These are phyloP conservation scores for Talaromyces sp. DNA, from an alignment of 2,329 filamentous ascomycete genomes.

Conservation along the genomic window DNA sequence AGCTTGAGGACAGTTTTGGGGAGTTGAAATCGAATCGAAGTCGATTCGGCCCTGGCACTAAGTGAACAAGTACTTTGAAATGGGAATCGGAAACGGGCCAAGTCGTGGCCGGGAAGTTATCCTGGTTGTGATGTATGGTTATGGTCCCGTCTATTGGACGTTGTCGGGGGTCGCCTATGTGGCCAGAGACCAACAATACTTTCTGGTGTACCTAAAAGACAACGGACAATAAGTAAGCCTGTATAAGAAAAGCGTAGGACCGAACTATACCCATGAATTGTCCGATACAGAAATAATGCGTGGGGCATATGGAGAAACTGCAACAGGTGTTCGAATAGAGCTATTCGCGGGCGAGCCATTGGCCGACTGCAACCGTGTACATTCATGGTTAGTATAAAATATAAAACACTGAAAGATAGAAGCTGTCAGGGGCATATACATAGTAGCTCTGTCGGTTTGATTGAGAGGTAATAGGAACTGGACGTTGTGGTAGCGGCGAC, in stretches of 20 bases:
- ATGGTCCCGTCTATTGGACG: slow-evolving; percentile 74
- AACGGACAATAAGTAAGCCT: background rate
- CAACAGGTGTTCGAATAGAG: slow-evolving; percentile 52
- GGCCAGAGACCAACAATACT: slow-evolving; percentile 75
- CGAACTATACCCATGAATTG: slow-evolving; percentile 72
- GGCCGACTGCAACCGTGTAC: slow-evolving; percentile 32
- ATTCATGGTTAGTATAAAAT: background rate
- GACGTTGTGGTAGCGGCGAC: slow-evolving; percentile 49
- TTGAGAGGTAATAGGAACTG: slow-evolving; percentile 41
- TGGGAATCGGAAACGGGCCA: slow-evolving; percentile 89
- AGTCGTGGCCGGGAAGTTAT: slow-evolving; percentile 74
- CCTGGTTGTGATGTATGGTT: slow-evolving; percentile 77
- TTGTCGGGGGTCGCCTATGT: slow-evolving; percentile 70
- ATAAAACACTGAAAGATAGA: background rate
- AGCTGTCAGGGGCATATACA: slow-evolving; percentile 31
- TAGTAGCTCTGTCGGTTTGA: slow-evolving; percentile 46
- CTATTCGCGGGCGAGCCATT: slow-evolving; percentile 36
- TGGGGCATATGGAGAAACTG: slow-evolving; percentile 77
- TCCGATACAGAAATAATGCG: slow-evolving; percentile 75
- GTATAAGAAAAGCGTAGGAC: background rate
- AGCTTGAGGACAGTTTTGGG: slow-evolving; percentile 67
- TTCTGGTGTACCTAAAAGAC: slow-evolving; percentile 79
- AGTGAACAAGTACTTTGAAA: slow-evolving; percentile 87
- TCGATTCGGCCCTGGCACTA: slow-evolving; percentile 87
- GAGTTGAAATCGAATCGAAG: slow-evolving; percentile 85